phyloP scores from a whole-genome alignment of 768 basidiomycete genomes.

The Suillus plorans region DNA sequence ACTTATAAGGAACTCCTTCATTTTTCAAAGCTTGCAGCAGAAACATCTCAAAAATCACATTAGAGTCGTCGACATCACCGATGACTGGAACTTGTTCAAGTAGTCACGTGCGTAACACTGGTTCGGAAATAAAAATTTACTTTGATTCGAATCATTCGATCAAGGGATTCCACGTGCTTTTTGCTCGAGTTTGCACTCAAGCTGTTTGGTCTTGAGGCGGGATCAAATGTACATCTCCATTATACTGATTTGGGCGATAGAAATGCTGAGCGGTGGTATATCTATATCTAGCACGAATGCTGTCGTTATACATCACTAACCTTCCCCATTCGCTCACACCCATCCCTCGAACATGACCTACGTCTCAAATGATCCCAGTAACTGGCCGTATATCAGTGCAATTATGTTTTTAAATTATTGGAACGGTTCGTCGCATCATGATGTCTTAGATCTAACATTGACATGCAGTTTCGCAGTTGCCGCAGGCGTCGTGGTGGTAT shows the following conservation, averaged over 20 bases:
- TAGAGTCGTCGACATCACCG: neutral
- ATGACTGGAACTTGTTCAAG: neutral
- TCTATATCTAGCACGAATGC: no score
- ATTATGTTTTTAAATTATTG: no score
- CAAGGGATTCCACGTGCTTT: neutral
- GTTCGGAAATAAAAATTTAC: neutral
- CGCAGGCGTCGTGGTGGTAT: neutral
- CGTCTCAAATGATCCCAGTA: no score
- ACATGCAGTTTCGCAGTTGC: no score
- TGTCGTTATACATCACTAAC: no score
- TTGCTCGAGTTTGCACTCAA: neutral
- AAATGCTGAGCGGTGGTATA: no score
- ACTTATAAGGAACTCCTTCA: neutral
- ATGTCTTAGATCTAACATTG: no score
- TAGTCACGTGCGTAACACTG: neutral
- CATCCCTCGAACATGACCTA: no score
- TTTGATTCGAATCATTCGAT: no score
- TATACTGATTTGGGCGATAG: neutral
- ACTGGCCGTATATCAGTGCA: no score
- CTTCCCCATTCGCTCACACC: no score
- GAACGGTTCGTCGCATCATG: no score
- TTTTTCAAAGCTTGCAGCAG: neutral
- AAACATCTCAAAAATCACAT: neutral
- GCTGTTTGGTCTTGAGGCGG: neutral
- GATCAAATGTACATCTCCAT: neutral